phyloP scores from a whole-genome alignment of 1,284 basidiomycete species.

The Ustilago crameri region DNA sequence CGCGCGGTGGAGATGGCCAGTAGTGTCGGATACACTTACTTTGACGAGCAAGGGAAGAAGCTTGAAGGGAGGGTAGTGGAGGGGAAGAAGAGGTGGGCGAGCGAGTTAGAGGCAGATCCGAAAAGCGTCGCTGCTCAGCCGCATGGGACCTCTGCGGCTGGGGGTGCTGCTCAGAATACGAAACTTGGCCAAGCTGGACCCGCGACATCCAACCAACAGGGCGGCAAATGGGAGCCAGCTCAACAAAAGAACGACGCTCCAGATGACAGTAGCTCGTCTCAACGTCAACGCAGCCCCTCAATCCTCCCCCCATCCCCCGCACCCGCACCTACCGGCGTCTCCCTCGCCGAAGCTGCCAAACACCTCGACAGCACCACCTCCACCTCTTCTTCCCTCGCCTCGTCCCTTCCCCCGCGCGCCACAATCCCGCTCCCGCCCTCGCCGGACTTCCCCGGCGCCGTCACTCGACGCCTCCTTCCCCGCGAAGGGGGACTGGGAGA shows the following conservation, averaged over 20 bases:
- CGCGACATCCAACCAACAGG: no score
- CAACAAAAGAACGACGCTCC: background rate
- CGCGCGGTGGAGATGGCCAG: constrained; percentile 73
- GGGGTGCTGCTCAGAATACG: no score
- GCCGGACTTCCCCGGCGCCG: constrained; percentile 28
- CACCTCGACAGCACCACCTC: constrained; percentile 23
- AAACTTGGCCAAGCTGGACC: no score
- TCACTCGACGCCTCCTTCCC: constrained; percentile 33
- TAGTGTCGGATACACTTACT: constrained; percentile 68
- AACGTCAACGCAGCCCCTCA: constrained; percentile 11
- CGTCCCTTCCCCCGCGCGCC: constrained; percentile 24
- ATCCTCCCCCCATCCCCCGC: constrained; percentile 23
- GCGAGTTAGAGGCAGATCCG: constrained; percentile 39
- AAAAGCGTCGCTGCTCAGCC: constrained; percentile 42
- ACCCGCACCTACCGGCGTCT: constrained; percentile 46
- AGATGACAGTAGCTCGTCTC: no score
- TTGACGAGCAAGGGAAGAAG: constrained; percentile 26
- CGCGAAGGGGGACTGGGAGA: constrained; percentile 24
- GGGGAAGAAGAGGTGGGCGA: constrained; percentile 22
- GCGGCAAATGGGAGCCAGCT: background rate
- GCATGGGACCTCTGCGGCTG: constrained; percentile 10
- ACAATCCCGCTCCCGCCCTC: constrained; percentile 30
- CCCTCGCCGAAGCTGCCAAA: constrained; percentile 39
- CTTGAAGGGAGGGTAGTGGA: constrained; percentile 10
- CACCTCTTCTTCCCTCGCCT: constrained; percentile 15